A percentile compares a stretch with the other conserved stretches of the same genome.
Evolutionary conservation across 768 basidiomycete species (phyloP).

Genomic region (Filobasidium floriforme): DNA sequence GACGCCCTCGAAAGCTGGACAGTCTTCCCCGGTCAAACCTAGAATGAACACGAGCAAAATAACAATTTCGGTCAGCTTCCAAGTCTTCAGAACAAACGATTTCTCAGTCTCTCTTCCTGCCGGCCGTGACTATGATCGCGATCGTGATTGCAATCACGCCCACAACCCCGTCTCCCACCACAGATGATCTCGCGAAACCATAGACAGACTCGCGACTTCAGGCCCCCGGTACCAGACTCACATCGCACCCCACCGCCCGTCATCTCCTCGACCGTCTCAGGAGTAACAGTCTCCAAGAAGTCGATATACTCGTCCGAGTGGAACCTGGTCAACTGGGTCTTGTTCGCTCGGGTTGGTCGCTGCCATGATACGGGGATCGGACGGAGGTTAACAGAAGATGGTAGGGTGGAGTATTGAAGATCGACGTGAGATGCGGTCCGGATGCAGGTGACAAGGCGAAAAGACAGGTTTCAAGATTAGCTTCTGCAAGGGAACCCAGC

Average conservation of each 20-base stretch:
- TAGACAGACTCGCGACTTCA: too few species aligned
- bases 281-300: conserved; percentile 77
- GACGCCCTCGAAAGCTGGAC: conserved; percentile 89
- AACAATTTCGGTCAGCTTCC: neutral
- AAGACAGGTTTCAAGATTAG: neutral
- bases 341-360: conserved; percentile 63
- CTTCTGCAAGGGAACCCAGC: too few species aligned
- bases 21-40: conserved; percentile 77
- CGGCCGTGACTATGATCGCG: neutral
- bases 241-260: conserved; percentile 79
- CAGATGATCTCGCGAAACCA: neutral
- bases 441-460: neutral
- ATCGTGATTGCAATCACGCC: too few species aligned
- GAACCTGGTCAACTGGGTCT: conserved; percentile 79
- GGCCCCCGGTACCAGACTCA: conserved; percentile 41
- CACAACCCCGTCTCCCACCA: too few species aligned
- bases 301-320: conserved; percentile 98
- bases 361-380: too few species aligned
- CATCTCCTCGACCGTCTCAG: conserved; percentile 79
- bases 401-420: too few species aligned
- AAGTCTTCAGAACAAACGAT: too few species aligned
- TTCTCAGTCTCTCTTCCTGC: neutral
- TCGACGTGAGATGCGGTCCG: too few species aligned
- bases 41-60: conserved; percentile 11
- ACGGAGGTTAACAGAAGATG: too few species aligned